Base-by-base conservation (phyloP, 2,329 filamentous ascomycete species). In the Alternaria sp. region DNA sequence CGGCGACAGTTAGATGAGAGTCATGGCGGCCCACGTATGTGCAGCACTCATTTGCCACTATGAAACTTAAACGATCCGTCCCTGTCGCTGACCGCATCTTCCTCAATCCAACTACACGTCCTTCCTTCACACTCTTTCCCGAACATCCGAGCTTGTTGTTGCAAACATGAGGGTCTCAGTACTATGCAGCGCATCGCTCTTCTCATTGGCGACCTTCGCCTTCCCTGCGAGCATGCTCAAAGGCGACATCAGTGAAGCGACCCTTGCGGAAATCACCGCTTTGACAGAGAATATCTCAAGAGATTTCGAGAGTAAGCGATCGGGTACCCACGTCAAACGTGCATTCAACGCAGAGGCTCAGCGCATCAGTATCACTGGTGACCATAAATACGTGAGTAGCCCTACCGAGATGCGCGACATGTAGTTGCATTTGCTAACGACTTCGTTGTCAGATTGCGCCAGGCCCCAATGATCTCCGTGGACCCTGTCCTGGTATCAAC, bases 301-400 rank as follows among this genome's bases (percentile, higher is more conserved):
- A n/a, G 55, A 66, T 52, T 15, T 54, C 13, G 54, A 69, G 26
- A 47, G 19, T 7, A 65, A 63, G 57, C 52, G 61, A 23, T 51
- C 54, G 19, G 47, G 36, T 49, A 46, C 55, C 36, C n/a, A 56
- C 47, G 52, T 52, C 19, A 63, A 58, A 32, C 64, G 64, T 46
- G 61, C 44, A 19, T 67, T 69, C 52, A 30, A 65, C 54, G 61
- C 64, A 59, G 64, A 69, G 28, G 59, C 64, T 51, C 66, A 69
- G 54, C 61, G 59, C 50, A 54, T 69, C 40, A 62, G 58, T 54
- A 61, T 57, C 5, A 67, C 54, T 57, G 64, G 61, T 40, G 57
- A 65, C 3, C 59, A 69, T 50, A 57, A 13, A 62, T 67, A 67
- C 45, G 66, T 69, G 15, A 47, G 52, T 52, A 11, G 44, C 23